Percentiles rank a stretch among this genome's conserved stretches.
These are phyloP conservation scores for Penstemon barbatus DNA, from an alignment of 257 asterid species.

Conservation along the genomic window DNA sequence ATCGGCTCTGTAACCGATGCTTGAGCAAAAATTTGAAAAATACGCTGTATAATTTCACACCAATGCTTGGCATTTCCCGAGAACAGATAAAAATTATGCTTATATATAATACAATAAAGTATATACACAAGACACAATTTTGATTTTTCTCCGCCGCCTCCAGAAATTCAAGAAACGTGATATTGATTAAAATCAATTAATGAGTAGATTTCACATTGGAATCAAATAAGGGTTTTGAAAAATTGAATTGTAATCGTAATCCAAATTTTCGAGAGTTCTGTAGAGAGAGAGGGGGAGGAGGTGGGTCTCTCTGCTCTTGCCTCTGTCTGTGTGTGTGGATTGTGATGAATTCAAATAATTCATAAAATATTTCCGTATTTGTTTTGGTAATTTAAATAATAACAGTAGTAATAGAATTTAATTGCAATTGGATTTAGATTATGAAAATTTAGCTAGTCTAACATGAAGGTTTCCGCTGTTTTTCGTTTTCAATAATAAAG, in stretches of 20 bases:
- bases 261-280: conserved; percentile 17
- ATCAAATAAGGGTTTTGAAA: conserved; percentile 26
- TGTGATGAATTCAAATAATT: background rate
- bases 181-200: background rate
- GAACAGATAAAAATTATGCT: background rate
- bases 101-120: background rate
- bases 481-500: conserved; percentile 7
- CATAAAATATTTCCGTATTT: too few relatives aligned
- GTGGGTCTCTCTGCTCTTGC: background rate
- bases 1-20: conserved; percentile 85
- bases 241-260: conserved; percentile 10
- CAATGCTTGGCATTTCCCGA: conserved; percentile 89
- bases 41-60: conserved; percentile 81
- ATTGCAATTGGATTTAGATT: background rate
- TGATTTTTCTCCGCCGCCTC: conserved; percentile 12
- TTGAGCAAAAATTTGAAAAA: conserved; percentile 88
- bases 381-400: background rate
- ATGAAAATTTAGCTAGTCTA: conserved; percentile 31
- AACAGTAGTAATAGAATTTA: background rate
- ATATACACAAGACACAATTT: conserved; percentile 21
- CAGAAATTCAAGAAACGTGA: conserved; percentile 20
- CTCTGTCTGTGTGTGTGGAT: background rate
- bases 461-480: conserved; percentile 35
- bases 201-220: conserved; percentile 23
- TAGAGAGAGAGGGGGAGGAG: conserved; percentile 18